phyloP scores from a whole-genome alignment of 163 green algal genomes.

The Scenedesmus sp. region DNA sequence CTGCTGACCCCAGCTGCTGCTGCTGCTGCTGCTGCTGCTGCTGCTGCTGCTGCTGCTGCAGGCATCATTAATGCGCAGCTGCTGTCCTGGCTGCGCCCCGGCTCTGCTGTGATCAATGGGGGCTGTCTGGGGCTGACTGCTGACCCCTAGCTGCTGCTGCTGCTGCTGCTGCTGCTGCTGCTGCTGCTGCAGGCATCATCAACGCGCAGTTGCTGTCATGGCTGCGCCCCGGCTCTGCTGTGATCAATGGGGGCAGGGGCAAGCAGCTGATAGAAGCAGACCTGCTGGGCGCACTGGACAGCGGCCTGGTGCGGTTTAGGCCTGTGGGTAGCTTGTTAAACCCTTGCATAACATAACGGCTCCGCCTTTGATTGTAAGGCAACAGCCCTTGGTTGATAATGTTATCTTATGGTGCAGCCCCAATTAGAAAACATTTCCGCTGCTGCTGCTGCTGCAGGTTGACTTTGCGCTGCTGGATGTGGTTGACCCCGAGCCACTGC shows the following conservation, averaged over 20 bases:
- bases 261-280: slow-evolving; percentile 72
- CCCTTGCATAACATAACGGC: too few relatives aligned
- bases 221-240: slow-evolving; percentile 60
- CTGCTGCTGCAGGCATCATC: slow-evolving; percentile 58
- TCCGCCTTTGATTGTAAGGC: too few relatives aligned
- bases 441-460: too few relatives aligned
- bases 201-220: slow-evolving; percentile 64
- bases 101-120: too few relatives aligned
- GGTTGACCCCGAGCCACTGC: too few relatives aligned
- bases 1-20: background rate
- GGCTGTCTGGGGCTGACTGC: too few relatives aligned
- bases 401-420: too few relatives aligned
- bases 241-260: slow-evolving; percentile 76
- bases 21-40: background rate
- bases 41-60: slow-evolving; percentile 34
- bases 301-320: background rate
- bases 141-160: slow-evolving; percentile 62
- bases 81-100: too few relatives aligned
- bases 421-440: too few relatives aligned
- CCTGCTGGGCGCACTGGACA: slow-evolving; percentile 67
- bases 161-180: slow-evolving; percentile 28
- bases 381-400: too few relatives aligned
- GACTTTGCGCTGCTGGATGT: too few relatives aligned
- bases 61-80: slow-evolving; percentile 63
- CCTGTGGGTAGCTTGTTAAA: background rate